Conservation (phyloP, 371 early-diverging fungal species). For the Smittium culicis region DNA sequence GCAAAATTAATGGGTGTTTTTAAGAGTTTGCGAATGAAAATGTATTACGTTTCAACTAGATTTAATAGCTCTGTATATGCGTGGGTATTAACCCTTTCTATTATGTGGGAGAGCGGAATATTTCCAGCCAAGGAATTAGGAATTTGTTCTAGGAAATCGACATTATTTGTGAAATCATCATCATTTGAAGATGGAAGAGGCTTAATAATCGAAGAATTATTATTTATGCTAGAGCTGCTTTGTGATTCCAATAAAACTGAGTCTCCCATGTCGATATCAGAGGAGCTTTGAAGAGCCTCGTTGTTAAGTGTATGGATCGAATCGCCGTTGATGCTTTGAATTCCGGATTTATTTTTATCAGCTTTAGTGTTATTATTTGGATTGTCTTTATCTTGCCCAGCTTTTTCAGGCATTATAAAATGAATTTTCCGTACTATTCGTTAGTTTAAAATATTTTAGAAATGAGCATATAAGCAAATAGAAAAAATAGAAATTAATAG, state of each 20-base stretch:
- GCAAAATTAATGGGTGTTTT: not conserved
- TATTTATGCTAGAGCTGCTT: not conserved
- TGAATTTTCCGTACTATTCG: not conserved
- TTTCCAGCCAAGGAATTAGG: constrained; percentile 11
- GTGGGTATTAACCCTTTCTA: constrained; percentile 22
- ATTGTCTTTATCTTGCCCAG: not conserved
- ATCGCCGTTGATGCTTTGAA: not conserved
- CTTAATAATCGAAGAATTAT: not conserved
- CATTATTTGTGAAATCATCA: not conserved
- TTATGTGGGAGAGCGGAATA: constrained; percentile 20
- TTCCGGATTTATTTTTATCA: not conserved
- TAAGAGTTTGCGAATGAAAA: too few species aligned
- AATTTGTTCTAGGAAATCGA: not conserved
- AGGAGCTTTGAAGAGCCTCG: not conserved
- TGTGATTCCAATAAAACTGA: not conserved
- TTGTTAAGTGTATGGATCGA: too few species aligned
- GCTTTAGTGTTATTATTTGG: not conserved
- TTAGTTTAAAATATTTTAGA: too few species aligned
- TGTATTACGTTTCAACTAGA: constrained; percentile 22
- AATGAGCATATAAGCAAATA: too few species aligned
- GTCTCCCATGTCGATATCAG: not conserved
- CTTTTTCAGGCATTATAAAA: not conserved
- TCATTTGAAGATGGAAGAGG: not conserved
- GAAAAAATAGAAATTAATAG: not conserved
- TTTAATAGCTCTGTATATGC: constrained; percentile 32